Evolutionary conservation across 78 protist species (phyloP), one percentile per base, ranked within the genome.

Genomic region (Reticulomyxa filosa): DNA sequence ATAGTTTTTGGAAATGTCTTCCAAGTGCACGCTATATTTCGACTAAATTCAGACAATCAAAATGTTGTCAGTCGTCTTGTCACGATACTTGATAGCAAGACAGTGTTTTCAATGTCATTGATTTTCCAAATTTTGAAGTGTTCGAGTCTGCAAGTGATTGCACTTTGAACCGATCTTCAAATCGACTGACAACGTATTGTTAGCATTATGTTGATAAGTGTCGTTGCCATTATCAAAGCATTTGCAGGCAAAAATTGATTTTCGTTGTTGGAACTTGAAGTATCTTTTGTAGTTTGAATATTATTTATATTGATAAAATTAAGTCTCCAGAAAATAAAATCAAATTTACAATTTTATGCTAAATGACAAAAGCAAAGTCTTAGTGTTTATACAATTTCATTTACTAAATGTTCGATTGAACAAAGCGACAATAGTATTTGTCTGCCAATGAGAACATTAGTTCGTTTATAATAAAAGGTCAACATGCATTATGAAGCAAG

Each of bases 21-120:
- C 92, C 62, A 88, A 69, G 70, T 88, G 95, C 37, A 91, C 95
- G 37, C 95, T 74, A 88, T 81, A 81, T 79, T 81, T 83, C 70
- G 86, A 78, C 95, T 92, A 88, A 46, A 88, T 86, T 37, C 95
- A 92, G 38, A 90, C 95, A 82, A 72, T 71, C 17, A 83, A 77
- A 4, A 89, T 89, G 84, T 89, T 92, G 76, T 89, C 95, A 13
- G 95, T 89, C 59, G 90, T 84, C 77, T 89, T 89, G 70, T 92
- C 95, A 76, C 75, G 68, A 50, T 76, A 83, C 79, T 86, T 84
- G 80, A 88, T 80, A 88, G 75, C 13, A 88, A 69, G 50, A n/a
- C n/a, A n/a, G 73, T 76, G 62, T 82, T 71, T 20, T 2, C 63
- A 27, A 59, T 30, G 76, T 83, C 91, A 72, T 83, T 62, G 20